Base-by-base conservation (phyloP, 805 yeast species). In the Barnettozyma pratensis region DNA sequence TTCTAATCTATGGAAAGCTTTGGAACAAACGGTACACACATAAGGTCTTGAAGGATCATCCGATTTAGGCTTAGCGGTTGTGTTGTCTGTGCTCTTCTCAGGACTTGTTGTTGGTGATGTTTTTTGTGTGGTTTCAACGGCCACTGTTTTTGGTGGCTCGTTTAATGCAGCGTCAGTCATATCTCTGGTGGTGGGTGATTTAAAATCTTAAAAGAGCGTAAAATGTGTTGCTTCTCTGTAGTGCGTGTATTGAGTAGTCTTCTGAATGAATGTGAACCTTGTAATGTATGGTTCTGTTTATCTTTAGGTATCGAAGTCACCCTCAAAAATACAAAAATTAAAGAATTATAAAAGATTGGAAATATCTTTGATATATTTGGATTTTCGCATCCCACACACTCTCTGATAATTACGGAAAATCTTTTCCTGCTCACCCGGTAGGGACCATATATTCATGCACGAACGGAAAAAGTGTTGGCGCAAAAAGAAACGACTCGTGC, bases 1-100 rank as follows among this genome's bases (percentile, higher is more conserved):
- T 65, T 89, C 97, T 42, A 89, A 71, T 52, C 96, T 75, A 65
- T 87, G 92, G 64, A 89, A 89, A 8, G 95, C 88, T 69, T 88
- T 87, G 44, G 80, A 82, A 66, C 97, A 89, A 58, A 86, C 73
- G 25, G 91, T 83, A 61, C 97, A 89, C 58, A 82, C 81, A 72
- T 86, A 90, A 3, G 96, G 97, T 54, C 96, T 69, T 2, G 55
- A 35, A 28, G 56, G 50, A 30, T 61, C 62, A 5, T 56, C 54
- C 2, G 41, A 26, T 8, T 37, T 44, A 37, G 42, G 37, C 31
- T 29, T 32, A n/a, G 38, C 31, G 12, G 28, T 37, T 26, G 41
- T 7, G 14, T 45, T 14, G 28, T 8, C 27, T 11, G 25, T 19
- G 25, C 7, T 19, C 19, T 19, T 19, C 19, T 19, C 19, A 19